Percentiles rank a stretch among this genome's conserved stretches.
These are phyloP conservation scores for Sarocladium strictum DNA, from an alignment of 2,329 filamentous ascomycete genomes.

Conservation along the genomic window DNA sequence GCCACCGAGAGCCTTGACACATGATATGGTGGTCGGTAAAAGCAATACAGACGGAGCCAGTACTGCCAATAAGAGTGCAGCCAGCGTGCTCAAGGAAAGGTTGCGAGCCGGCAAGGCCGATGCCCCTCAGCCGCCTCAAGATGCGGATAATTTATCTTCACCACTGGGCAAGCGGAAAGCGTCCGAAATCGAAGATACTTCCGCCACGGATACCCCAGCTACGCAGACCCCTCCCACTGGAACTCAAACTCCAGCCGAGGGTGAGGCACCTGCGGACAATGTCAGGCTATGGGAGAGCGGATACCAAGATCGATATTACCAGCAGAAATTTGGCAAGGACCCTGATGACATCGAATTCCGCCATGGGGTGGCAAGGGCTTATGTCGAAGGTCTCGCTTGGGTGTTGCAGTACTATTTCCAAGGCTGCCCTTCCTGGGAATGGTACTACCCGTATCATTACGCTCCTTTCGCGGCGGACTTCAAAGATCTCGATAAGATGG, in stretches of 20 bases:
- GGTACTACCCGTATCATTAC: constrained; percentile 99
- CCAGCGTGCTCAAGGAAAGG: constrained; percentile 77
- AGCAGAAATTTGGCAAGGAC: constrained; percentile 88
- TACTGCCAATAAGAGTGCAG: constrained; percentile 87
- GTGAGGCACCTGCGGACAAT: constrained; percentile 66
- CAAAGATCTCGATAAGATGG: constrained; percentile 71
- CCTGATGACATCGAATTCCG: constrained; percentile 80
- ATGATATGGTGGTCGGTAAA: constrained; percentile 82
- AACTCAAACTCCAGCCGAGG: constrained; percentile 39
- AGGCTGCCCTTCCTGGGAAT: constrained; percentile 96
- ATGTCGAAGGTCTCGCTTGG: constrained; percentile 93
- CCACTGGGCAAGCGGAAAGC: constrained; percentile 72
- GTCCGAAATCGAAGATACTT: constrained; percentile 57
- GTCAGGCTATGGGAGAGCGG: constrained; percentile 93
- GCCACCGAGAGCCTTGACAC: constrained; percentile 59
- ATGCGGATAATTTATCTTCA: constrained; percentile 35
- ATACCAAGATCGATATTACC: constrained; percentile 92
- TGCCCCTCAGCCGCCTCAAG: constrained; percentile 13
- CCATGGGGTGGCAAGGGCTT: constrained; percentile 81
- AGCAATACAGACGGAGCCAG: constrained; percentile 59
- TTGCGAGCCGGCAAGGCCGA: constrained; percentile 45
- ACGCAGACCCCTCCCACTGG: constrained; percentile 48
- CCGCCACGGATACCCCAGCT: constrained; percentile 44
- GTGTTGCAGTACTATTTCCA: constrained; percentile 97
- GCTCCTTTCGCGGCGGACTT: constrained; percentile 97